Conservation (phyloP, 768 basidiomycete genomes). For the Clitopilus passeckerianus region DNA sequence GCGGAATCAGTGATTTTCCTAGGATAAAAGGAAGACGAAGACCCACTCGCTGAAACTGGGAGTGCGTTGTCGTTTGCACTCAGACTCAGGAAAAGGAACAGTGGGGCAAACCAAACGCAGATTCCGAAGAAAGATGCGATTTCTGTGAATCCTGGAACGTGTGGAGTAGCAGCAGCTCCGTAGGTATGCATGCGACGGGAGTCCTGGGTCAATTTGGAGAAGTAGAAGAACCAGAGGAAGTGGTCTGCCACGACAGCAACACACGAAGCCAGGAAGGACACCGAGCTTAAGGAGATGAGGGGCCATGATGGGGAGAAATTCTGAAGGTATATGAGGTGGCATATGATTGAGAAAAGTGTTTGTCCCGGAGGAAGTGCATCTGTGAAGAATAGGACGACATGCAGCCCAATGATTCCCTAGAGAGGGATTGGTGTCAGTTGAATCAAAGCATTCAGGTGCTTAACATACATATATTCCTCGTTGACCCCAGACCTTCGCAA, state of each 20-base stretch:
- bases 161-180: constrained; percentile 26
- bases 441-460: constrained; percentile 2
- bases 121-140: constrained; percentile 81
- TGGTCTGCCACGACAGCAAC: constrained; percentile 83
- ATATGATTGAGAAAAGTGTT: constrained; percentile 72
- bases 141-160: constrained; percentile 55
- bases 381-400: constrained; percentile 69
- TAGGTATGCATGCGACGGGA: constrained; percentile 51
- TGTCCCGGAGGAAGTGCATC: constrained; percentile 79
- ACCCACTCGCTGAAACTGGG: constrained; percentile 58
- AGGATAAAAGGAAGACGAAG: no score
- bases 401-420: constrained; percentile 76
- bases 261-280: constrained; percentile 83
- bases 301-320: constrained; percentile 93
- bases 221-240: constrained; percentile 96
- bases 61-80: constrained; percentile 97
- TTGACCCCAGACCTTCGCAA: constrained; percentile 80
- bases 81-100: constrained; percentile 93
- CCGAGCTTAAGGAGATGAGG: constrained; percentile 83
- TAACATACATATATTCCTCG: constrained; percentile 82
- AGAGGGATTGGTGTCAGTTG: not conserved
- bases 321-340: constrained; percentile 86
- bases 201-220: constrained; percentile 66
- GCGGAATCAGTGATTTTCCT: not conserved
- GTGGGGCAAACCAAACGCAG: constrained; percentile 85